Percentiles rank a stretch among this genome's conserved stretches.
phyloP scores from a whole-genome alignment of 805 yeast genomes.

The Kodamaea kaohsiungensis region DNA sequence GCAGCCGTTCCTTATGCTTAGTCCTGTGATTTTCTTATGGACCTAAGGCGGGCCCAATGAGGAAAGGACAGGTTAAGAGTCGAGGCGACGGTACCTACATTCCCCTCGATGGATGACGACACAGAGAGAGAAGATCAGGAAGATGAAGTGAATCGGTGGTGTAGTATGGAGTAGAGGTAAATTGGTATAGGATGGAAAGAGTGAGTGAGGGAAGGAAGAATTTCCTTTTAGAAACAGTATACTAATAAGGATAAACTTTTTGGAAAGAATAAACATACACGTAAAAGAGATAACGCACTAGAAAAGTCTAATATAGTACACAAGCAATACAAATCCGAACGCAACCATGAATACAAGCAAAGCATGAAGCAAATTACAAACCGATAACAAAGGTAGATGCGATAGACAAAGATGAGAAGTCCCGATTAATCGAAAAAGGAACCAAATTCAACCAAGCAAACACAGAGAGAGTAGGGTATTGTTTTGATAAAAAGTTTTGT shows the following conservation, averaged over 20 bases:
- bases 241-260: too few species aligned
- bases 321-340: too few species aligned
- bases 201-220: too few species aligned
- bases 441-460: neutral
- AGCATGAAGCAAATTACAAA: too few species aligned
- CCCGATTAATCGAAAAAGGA: neutral
- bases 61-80: neutral
- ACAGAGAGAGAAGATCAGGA: neutral
- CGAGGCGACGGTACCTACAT: conserved; percentile 4
- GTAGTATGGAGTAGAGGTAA: too few species aligned
- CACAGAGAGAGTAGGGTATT: neutral
- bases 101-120: neutral
- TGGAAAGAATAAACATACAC: too few species aligned
- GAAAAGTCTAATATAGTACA: too few species aligned
- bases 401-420: neutral
- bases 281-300: too few species aligned
- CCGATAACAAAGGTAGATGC: neutral
- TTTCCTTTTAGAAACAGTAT: neutral
- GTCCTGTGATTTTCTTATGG: neutral
- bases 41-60: neutral
- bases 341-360: too few species aligned
- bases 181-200: too few species aligned
- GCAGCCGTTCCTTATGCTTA: neutral
- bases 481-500: neutral
- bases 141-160: neutral